Evolutionary conservation across 2,329 filamentous ascomycete species (phyloP).

Genomic region (Diaporthe aspalathi): DNA sequence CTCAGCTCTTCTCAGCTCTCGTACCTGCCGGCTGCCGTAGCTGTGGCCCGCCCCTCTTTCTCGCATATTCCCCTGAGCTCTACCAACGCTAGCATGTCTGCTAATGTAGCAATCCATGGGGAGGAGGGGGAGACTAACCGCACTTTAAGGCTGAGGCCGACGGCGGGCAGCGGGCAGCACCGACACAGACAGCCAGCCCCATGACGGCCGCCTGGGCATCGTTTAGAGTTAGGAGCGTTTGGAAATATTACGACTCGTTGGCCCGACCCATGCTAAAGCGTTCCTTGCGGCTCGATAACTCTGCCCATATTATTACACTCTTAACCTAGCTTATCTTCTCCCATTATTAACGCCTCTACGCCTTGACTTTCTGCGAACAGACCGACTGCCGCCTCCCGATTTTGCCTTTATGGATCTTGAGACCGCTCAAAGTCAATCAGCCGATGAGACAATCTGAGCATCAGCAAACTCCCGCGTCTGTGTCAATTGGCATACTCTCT

Average conservation of each 20-base stretch:
- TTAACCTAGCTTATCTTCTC: background rate
- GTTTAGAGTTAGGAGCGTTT: constrained; percentile 16
- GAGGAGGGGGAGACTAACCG: background rate
- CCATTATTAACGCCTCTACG: background rate
- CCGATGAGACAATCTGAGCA: constrained; percentile 1
- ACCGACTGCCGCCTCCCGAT: background rate
- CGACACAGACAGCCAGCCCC: background rate
- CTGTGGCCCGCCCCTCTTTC: constrained; percentile 9
- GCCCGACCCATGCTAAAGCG: background rate
- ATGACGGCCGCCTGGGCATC: background rate
- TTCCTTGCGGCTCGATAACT: background rate
- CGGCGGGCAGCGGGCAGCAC: background rate
- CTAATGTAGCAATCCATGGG: constrained; percentile 7
- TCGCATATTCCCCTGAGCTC: constrained; percentile 23
- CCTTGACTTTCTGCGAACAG: background rate
- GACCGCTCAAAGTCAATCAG: constrained; percentile 12
- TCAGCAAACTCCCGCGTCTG: background rate
- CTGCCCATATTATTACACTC: background rate
- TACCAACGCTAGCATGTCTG: constrained; percentile 14
- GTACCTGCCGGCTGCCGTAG: no score
- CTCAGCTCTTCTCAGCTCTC: background rate
- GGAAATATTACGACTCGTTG: constrained; percentile 13
- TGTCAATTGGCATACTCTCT: background rate
- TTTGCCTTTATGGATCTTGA: constrained; percentile 6
- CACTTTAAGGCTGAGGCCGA: constrained; percentile 19